Percentiles rank a stretch among this genome's conserved stretches.
Evolutionary conservation across 768 basidiomycete genomes (phyloP).

Genomic region (Tulasnella sp.): DNA sequence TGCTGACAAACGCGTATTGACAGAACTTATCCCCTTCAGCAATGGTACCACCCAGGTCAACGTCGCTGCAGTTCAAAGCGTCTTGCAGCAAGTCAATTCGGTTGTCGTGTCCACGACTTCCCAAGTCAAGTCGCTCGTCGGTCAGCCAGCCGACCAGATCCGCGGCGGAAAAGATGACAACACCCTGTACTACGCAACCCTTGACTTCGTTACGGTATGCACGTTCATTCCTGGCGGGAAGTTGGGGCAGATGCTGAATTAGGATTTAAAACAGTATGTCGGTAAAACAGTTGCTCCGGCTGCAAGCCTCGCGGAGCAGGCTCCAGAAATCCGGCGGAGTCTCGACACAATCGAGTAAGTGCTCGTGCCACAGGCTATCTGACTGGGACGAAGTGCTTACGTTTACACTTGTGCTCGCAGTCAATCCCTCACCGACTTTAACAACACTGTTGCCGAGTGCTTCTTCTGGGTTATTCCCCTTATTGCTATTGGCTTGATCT

Average conservation of each 20-base stretch:
- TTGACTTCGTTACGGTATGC: not conserved
- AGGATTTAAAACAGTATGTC: not conserved
- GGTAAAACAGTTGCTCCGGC: not conserved
- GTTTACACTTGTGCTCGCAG: not conserved
- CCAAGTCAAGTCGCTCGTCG: not conserved
- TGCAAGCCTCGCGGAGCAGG: not conserved
- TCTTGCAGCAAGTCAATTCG: not conserved
- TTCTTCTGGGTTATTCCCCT: not conserved
- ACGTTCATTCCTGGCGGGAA: not conserved
- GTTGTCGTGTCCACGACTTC: not conserved
- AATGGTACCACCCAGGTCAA: not conserved
- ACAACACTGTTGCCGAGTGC: not conserved
- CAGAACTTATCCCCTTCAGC: slow-evolving; percentile 1
- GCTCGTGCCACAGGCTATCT: not conserved
- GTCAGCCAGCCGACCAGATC: not conserved
- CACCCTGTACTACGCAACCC: not conserved
- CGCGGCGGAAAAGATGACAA: not conserved
- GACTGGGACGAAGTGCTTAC: not conserved
- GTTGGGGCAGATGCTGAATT: not conserved
- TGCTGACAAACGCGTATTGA: not conserved
- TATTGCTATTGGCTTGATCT: not conserved
- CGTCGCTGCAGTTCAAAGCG: not conserved
- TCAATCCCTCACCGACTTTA: not conserved
- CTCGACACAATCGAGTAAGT: not conserved
- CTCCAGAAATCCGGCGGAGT: not conserved